Evolutionary conservation across 2,329 filamentous ascomycete genomes (phyloP), one percentile per base, ranked within the genome.

Genomic region (Aspergillus ochraceus): DNA sequence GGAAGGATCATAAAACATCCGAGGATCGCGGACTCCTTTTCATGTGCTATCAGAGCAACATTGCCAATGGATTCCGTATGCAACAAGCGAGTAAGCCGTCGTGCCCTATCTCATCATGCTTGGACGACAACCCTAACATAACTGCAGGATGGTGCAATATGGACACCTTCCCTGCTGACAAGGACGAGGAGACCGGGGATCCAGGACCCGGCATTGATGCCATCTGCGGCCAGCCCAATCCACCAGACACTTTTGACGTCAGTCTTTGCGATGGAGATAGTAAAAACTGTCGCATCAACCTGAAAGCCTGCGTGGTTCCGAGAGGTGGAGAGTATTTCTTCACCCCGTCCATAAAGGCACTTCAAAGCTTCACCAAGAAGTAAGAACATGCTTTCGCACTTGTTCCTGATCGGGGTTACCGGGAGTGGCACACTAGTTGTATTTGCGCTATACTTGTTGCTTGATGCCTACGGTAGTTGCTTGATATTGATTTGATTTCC

Each of bases 291-390:
- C 24, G 24, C 52, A 36, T 52, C 8, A 36, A 32, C 42, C 14
- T 47, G 22, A 26, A 52, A 5, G 47, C 11, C 32, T 52, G 49
- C 3, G 55, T 57, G 5, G 32, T 47, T 32, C 55, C 32, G 17
- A 52, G 39, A 32, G 55, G 55, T 4, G 55, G 55, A n/a, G 55
- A 52, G 19, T 57, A 57, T 36, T 57, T 57, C 49, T 57, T 57
- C 42, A 17, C 49, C 11, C 55, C 55, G 2, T 57, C 55, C 5
- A 46, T 57, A n/a, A 53, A 53, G 32, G 51, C 45, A 11, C 39
- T 45, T 17, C 10, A 19, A 17, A 14, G 36, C 30, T 12, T 32
- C 11, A 32, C 30, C 30, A 32, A 32, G 30, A 32, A 32, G 4
- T 32, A 12, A 32, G 30, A 12, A 12, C 30, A 12, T 10, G 30